phyloP scores from a whole-genome alignment of 495 filamentous ascomycete genomes.

The Penicillium psychrofluorescens region DNA sequence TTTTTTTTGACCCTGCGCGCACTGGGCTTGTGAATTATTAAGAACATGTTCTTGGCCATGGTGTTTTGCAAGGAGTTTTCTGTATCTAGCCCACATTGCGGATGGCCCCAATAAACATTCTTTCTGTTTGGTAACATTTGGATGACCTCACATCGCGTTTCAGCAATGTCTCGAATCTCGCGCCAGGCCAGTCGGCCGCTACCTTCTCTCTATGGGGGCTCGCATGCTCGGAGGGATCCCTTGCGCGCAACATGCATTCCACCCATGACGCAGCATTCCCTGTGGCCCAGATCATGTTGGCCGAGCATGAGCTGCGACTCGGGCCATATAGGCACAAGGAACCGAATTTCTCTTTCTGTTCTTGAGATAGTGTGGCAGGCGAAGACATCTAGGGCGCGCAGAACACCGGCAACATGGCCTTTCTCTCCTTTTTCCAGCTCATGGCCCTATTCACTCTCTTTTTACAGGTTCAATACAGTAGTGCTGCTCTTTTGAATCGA shows the following conservation, averaged over 20 bases:
- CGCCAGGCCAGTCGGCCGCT: constrained; percentile 7
- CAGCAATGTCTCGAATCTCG: constrained; percentile 1
- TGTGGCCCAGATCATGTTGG: constrained; percentile 2
- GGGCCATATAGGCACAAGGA: constrained; percentile 4
- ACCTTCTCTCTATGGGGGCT: not conserved
- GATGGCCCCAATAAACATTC: constrained; percentile 17
- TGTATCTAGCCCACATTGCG: constrained; percentile 16
- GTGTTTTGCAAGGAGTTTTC: not conserved
- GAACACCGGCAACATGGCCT: constrained; percentile 17
- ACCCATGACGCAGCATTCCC: constrained; percentile 19
- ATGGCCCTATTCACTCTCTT: constrained; percentile 12
- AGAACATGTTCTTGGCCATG: too few species aligned
- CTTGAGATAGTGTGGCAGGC: not conserved
- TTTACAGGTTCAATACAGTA: constrained; percentile 13
- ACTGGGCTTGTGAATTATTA: too few species aligned
- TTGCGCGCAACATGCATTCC: constrained; percentile 17
- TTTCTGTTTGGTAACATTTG: constrained; percentile 5
- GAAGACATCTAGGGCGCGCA: constrained; percentile 7
- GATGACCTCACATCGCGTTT: constrained; percentile 10
- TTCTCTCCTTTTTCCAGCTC: constrained; percentile 15
- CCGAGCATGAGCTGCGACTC: too few species aligned
- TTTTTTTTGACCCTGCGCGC: too few species aligned
- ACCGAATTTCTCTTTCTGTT: not conserved
- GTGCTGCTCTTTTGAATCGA: constrained; percentile 10
- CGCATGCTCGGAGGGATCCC: constrained; percentile 1